Evolutionary conservation across 1,284 basidiomycete genomes (phyloP).

Genomic region (Xerocomus amazonicus): DNA sequence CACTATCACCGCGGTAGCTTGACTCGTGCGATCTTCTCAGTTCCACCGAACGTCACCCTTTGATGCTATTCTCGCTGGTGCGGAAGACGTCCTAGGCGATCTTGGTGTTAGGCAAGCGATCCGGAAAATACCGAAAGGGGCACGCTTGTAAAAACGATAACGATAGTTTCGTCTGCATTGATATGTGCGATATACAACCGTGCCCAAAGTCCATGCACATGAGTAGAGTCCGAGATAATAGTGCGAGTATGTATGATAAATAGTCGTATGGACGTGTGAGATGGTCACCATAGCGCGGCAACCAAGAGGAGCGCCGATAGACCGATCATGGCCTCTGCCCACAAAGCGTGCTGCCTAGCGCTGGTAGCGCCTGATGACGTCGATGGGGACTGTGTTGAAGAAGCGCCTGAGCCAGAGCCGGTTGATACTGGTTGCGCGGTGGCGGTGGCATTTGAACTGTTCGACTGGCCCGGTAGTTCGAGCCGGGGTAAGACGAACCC

Average conservation of each 20-base stretch:
- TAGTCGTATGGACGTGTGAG: constrained; percentile 1
- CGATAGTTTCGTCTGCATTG: background rate
- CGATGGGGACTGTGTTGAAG: background rate
- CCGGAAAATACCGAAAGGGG: constrained; percentile 58
- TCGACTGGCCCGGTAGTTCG: constrained; percentile 42
- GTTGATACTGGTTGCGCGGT: background rate
- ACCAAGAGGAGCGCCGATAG: constrained; percentile 7
- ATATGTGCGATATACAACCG: constrained; percentile 8
- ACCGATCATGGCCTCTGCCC: constrained; percentile 5
- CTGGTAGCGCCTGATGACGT: background rate
- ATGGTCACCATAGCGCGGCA: constrained; percentile 14
- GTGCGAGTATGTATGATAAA: constrained; percentile 10
- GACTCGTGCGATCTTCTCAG: constrained; percentile 13
- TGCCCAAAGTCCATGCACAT: background rate
- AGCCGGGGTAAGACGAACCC: constrained; percentile 35
- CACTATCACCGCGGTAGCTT: background rate
- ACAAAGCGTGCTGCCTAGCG: background rate
- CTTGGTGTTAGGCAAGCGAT: constrained; percentile 66
- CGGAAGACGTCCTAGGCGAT: constrained; percentile 64
- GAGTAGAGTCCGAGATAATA: constrained; percentile 6
- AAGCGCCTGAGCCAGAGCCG: background rate
- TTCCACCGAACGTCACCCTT: constrained; percentile 40
- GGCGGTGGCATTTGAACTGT: constrained; percentile 27
- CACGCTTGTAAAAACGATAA: constrained; percentile 38
- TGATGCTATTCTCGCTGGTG: constrained; percentile 53